phyloP scores from a whole-genome alignment of 2,329 filamentous ascomycete species.

The Neonectria ditissima region DNA sequence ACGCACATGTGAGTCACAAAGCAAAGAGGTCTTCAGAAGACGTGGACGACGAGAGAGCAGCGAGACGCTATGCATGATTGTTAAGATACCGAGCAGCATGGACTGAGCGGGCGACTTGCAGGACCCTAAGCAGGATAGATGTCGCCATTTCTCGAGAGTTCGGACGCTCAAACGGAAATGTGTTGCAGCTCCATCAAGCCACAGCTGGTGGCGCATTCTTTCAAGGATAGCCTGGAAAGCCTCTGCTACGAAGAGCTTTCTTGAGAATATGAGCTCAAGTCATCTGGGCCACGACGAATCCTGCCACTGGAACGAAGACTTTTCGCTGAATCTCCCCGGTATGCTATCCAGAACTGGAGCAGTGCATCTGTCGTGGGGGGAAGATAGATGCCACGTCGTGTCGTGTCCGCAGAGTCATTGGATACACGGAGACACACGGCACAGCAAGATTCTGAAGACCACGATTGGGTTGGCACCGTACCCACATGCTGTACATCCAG shows the following conservation, averaged over 20 bases:
- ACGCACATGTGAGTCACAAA: slow-evolving; percentile 14
- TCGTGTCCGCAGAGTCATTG: slow-evolving; percentile 18
- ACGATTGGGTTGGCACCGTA: slow-evolving; percentile 26
- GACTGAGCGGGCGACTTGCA: slow-evolving; percentile 25
- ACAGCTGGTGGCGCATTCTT: slow-evolving; percentile 22
- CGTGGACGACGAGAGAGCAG: slow-evolving; percentile 13
- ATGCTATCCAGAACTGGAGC: slow-evolving; percentile 2
- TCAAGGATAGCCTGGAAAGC: slow-evolving; percentile 16
- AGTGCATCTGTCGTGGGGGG: slow-evolving; percentile 1
- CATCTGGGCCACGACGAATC: slow-evolving; percentile 6
- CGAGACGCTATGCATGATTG: slow-evolving; percentile 25
- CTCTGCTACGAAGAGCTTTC: slow-evolving; percentile 2
- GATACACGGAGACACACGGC: slow-evolving; percentile 22
- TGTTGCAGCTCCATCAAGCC: slow-evolving; percentile 13
- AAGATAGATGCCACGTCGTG: slow-evolving; percentile 26
- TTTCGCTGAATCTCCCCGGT: slow-evolving; percentile 4
- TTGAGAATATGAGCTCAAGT: slow-evolving; percentile 12
- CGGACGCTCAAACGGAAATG: slow-evolving; percentile 6
- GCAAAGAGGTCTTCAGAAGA: slow-evolving; percentile 14
- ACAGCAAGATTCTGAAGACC: slow-evolving; percentile 17
- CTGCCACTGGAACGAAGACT: neutral
- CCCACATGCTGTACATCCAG: slow-evolving; percentile 14
- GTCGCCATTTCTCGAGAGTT: slow-evolving; percentile 19
- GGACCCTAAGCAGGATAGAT: slow-evolving; percentile 7
- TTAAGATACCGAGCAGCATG: slow-evolving; percentile 25